phyloP scores from a whole-genome alignment of 208 protist species.

The Acanthamoeba quina region DNA sequence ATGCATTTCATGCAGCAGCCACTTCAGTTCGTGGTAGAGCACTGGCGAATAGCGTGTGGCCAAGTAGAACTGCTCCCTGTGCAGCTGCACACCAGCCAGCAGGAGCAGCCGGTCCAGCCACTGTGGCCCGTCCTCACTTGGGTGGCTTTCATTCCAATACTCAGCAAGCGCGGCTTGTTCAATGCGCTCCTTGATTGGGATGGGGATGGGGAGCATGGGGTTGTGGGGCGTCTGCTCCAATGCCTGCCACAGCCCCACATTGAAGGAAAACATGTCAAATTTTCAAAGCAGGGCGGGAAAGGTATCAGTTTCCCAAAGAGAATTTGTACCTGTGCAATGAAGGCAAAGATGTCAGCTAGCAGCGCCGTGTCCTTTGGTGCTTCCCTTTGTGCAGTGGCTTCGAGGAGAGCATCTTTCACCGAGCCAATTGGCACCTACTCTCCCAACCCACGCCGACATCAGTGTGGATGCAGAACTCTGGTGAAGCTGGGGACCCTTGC shows the following conservation, averaged over 20 bases:
- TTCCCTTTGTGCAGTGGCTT: background rate
- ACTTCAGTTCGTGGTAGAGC: constrained; percentile 44
- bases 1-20: background rate
- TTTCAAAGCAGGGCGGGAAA: too few species aligned
- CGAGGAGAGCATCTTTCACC: background rate
- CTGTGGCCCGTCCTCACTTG: background rate
- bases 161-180: background rate
- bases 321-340: background rate
- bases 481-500: too few species aligned
- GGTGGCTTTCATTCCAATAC: background rate
- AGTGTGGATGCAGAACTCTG: too few species aligned
- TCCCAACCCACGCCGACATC: too few species aligned
- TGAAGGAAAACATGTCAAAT: too few species aligned
- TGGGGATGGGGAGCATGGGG: too few species aligned
- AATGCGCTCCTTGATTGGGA: background rate
- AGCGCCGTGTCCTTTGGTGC: background rate
- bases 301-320: background rate
- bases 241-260: too few species aligned
- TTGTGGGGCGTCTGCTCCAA: too few species aligned
- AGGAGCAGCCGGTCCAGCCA: background rate
- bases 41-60: constrained; percentile 3
- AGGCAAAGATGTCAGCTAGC: background rate
- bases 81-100: background rate
- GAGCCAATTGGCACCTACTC: constrained; percentile 4
- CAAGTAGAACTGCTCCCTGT: constrained; percentile 30